Conservation (phyloP, 805 yeast species). For the Kregervanrija delftensis region DNA sequence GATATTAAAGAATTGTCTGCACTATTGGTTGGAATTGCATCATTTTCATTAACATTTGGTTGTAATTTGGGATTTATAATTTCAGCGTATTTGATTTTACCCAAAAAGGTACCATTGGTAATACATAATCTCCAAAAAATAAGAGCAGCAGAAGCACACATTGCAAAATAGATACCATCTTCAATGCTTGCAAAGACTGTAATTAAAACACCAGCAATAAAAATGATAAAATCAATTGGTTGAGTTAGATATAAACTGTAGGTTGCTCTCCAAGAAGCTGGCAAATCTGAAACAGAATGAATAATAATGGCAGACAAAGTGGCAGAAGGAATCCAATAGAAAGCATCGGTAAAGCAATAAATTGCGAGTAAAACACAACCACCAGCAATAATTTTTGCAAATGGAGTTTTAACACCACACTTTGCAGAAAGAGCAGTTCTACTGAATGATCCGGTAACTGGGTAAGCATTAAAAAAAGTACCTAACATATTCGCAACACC, state of each 20-base stretch:
- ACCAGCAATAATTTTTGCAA: conserved; percentile 89
- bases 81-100: conserved; percentile 66
- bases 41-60: background rate
- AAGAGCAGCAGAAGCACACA: conserved; percentile 73
- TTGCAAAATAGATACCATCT: conserved; percentile 85
- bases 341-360: conserved; percentile 75
- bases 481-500: conserved; percentile 89
- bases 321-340: conserved; percentile 87
- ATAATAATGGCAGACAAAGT: conserved; percentile 82
- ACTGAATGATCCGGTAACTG: conserved; percentile 93
- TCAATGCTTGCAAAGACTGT: conserved; percentile 78
- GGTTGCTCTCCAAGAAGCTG: conserved; percentile 62
- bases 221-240: conserved; percentile 71
- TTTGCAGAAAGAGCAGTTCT: conserved; percentile 92
- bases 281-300: conserved; percentile 85
- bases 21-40: background rate
- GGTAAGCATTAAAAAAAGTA: conserved; percentile 88
- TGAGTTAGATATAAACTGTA: conserved; percentile 63
- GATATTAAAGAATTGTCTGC: too few species aligned
- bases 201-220: conserved; percentile 63
- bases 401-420: conserved; percentile 92
- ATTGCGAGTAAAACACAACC: conserved; percentile 81
- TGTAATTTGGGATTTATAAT: conserved; percentile 54
- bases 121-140: conserved; percentile 68
- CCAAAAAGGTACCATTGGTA: conserved; percentile 80